Evolutionary conservation across 2,329 filamentous ascomycete species (phyloP).

Genomic region (Phaeosphaeria sp.): DNA sequence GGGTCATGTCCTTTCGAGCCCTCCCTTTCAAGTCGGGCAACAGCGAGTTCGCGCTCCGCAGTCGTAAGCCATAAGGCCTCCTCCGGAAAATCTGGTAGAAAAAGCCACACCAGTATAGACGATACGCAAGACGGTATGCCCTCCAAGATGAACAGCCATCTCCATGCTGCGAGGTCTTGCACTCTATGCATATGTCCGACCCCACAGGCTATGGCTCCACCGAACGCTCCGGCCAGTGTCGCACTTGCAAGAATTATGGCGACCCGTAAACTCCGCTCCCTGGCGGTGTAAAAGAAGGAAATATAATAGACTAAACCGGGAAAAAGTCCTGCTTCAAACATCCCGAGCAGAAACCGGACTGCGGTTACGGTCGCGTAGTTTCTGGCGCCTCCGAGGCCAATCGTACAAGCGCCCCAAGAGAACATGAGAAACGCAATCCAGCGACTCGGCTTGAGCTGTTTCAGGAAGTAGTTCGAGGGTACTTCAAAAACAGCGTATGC

Average conservation of each 20-base stretch:
- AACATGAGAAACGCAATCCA: slow-evolving; percentile 54
- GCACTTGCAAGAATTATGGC: slow-evolving; percentile 63
- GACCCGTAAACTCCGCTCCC: slow-evolving; percentile 66
- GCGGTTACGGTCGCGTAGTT: slow-evolving; percentile 52
- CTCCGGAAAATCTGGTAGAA: slow-evolving; percentile 59
- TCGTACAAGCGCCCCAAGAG: slow-evolving; percentile 53
- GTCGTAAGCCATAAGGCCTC: slow-evolving; percentile 54
- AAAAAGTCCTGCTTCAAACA: slow-evolving; percentile 37
- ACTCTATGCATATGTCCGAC: slow-evolving; percentile 51
- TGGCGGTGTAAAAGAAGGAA: slow-evolving; percentile 63
- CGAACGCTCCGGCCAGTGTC: slow-evolving; percentile 63
- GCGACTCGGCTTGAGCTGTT: slow-evolving; percentile 58
- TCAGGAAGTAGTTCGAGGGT: slow-evolving; percentile 68
- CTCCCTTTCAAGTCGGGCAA: slow-evolving; percentile 52
- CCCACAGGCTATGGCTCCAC: slow-evolving; percentile 63
- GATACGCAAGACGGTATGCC: slow-evolving; percentile 31
- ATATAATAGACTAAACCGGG: slow-evolving; percentile 58
- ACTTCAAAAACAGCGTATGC: slow-evolving; percentile 51
- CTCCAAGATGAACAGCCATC: slow-evolving; percentile 37
- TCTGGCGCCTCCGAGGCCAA: slow-evolving; percentile 53
- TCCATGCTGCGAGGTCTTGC: slow-evolving; percentile 42
- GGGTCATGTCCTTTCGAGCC: slow-evolving; percentile 49
- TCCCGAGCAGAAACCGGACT: slow-evolving; percentile 50
- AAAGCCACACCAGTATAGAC: slow-evolving; percentile 50
- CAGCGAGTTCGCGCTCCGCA: slow-evolving; percentile 46